Evolutionary conservation across 2,329 filamentous ascomycete species (phyloP).

Genomic region (Phyllosticta ampelicida): DNA sequence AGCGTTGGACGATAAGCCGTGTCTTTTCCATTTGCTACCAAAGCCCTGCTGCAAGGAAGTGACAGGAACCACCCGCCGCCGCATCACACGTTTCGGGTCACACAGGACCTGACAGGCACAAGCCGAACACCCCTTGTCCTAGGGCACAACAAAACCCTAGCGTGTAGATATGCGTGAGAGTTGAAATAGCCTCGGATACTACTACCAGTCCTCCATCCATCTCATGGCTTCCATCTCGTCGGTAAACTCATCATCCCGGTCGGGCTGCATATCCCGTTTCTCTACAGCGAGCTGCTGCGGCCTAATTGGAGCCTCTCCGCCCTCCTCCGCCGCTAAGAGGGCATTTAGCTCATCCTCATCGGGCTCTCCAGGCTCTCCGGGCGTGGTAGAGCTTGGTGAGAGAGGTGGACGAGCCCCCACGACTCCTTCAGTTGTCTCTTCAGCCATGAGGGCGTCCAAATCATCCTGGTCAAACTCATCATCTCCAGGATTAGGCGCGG

Average conservation of each 20-base stretch:
- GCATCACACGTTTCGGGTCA: background rate
- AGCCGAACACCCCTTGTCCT: constrained; percentile 6
- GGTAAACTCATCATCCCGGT: constrained; percentile 25
- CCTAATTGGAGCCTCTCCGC: constrained; percentile 2
- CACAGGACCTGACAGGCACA: background rate
- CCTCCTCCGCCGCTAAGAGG: constrained; percentile 35
- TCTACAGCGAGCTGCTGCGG: background rate
- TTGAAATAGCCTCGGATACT: constrained; percentile 9
- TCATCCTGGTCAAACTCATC: constrained; percentile 39
- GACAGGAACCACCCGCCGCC: background rate
- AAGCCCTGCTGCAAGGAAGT: background rate
- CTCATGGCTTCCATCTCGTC: constrained; percentile 32
- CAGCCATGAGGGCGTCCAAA: constrained; percentile 44
- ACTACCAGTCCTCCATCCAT: constrained; percentile 26
- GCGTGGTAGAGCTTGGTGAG: background rate
- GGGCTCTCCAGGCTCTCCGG: constrained; percentile 23
- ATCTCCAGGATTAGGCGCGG: constrained; percentile 1
- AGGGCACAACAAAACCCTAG: constrained; percentile 7
- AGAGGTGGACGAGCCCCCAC: background rate
- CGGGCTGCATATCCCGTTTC: constrained; percentile 4
- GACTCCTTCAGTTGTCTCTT: constrained; percentile 22
- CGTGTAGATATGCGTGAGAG: constrained; percentile 7
- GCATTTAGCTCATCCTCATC: constrained; percentile 45
- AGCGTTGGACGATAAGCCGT: background rate
- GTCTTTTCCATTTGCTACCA: background rate